Conservation (phyloP, 345 rosid genomes). For the Durio zibethinus region DNA sequence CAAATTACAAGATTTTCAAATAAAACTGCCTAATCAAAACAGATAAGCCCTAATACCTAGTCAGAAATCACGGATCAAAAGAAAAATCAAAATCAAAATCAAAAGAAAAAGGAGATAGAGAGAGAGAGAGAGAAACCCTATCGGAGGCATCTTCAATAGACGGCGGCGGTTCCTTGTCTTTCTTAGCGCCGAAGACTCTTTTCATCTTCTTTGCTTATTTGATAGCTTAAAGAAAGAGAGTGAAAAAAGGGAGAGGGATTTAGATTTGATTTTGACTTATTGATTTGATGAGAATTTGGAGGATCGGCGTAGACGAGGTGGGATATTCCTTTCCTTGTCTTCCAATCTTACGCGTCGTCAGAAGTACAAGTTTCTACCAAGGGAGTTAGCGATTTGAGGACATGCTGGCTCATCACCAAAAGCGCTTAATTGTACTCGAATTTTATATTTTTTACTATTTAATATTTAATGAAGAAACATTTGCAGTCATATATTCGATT, state of each 20-base stretch:
- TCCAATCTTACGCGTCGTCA: background rate
- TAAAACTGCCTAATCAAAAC: background rate
- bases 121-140: constrained; percentile 41
- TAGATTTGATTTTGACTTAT: background rate
- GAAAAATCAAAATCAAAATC: background rate
- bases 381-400: background rate
- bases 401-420: too few species aligned
- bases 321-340: background rate
- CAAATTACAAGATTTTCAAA: background rate
- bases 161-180: constrained; percentile 92
- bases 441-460: too few species aligned
- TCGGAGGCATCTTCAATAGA: constrained; percentile 81
- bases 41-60: background rate
- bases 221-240: background rate
- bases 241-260: background rate
- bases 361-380: background rate
- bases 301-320: background rate
- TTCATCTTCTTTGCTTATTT: constrained; percentile 47
- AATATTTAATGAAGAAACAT: too few species aligned
- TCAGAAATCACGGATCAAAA: background rate
- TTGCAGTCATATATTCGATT: too few species aligned
- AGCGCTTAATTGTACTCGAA: too few species aligned
- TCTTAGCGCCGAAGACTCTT: constrained; percentile 86
- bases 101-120: too few species aligned
- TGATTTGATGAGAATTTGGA: background rate